Base-by-base conservation (phyloP, 768 basidiomycete genomes). In the Lepiota subincarnata region DNA sequence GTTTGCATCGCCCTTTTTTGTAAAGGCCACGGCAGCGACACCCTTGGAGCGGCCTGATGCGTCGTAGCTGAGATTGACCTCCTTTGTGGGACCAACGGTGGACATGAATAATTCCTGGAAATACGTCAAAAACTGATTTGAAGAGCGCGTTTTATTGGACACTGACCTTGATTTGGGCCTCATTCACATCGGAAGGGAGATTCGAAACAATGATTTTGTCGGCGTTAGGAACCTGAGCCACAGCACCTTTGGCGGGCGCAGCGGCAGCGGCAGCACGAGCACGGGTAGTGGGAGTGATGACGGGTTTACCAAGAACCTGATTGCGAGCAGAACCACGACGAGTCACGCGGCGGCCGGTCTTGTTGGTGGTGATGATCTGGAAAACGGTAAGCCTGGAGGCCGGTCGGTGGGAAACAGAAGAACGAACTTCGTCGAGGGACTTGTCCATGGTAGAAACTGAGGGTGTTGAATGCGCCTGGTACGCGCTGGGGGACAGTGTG, bases 191-290 rank as follows among this genome's bases (percentile, higher is more conserved):
- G 6, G 69, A 65, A 28, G 96, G 96, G 41, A 99, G 84, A 68
- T 95, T 95, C 59, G 90, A 92, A 50, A 99, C 92, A 62, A 98
- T 92, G 60, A 98, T 95, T 75, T 98, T 98, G 68, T 90, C 86
- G 1, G 91, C 78, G 5, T 75, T 53, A 14, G 52, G 52, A 18
- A 53, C 65, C 43, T 78, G 70, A 16, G 77, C 57, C 10, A 77
- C 61, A 31, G 75, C 73, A 12, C 72, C 73, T 28, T 68, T 69
- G 36, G 70, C 73, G 39, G 72, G 66, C n/a, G 72, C 79, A 16
- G 72, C 64, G 10, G 72, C 78, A 24, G 72, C 72, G 39, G 69
- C 38, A 11, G 41, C 48, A 16, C 56, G 45, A 16, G 80, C 80
- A 50, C 81, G 80, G 37, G 78, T 70, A 38, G 69, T 71, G 6